Conservation (phyloP, 768 basidiomycete genomes). For the Suillus subalutaceus region DNA sequence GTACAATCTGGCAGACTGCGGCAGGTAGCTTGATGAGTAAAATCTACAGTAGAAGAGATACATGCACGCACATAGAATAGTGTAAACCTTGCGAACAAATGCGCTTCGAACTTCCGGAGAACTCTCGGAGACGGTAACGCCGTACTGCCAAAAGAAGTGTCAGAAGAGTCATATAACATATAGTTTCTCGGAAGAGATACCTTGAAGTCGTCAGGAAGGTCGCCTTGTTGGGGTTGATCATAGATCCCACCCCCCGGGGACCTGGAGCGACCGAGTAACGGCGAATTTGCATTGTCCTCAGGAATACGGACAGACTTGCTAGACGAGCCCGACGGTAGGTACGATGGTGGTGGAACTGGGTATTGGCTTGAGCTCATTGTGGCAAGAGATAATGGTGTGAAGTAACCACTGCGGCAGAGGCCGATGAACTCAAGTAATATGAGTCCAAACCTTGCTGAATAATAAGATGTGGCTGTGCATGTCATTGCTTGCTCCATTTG, state of each 20-base stretch:
- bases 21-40: constrained; percentile 12
- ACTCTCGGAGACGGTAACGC: constrained; percentile 78
- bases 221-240: constrained; percentile 73
- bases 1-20: constrained; percentile 74
- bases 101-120: constrained; percentile 77
- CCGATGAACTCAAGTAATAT: constrained; percentile 18
- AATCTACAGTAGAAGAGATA: neutral
- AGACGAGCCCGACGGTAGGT: constrained; percentile 46
- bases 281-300: constrained; percentile 48
- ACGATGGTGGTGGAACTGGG: constrained; percentile 63
- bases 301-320: constrained; percentile 36
- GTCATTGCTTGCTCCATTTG: neutral
- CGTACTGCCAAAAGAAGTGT: constrained; percentile 49
- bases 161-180: neutral
- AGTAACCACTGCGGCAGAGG: constrained; percentile 5
- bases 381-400: constrained; percentile 21
- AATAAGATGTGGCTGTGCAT: constrained; percentile 32
- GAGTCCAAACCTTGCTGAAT: constrained; percentile 25
- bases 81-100: constrained; percentile 91
- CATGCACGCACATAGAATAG: constrained; percentile 73
- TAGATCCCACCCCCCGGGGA: constrained; percentile 56
- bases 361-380: constrained; percentile 57
- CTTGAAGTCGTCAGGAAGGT: constrained; percentile 94
- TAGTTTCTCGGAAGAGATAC: constrained; percentile 38
- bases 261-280: constrained; percentile 56